Conservation (phyloP, 768 basidiomycete species). For the Termitomyces heimii region DNA sequence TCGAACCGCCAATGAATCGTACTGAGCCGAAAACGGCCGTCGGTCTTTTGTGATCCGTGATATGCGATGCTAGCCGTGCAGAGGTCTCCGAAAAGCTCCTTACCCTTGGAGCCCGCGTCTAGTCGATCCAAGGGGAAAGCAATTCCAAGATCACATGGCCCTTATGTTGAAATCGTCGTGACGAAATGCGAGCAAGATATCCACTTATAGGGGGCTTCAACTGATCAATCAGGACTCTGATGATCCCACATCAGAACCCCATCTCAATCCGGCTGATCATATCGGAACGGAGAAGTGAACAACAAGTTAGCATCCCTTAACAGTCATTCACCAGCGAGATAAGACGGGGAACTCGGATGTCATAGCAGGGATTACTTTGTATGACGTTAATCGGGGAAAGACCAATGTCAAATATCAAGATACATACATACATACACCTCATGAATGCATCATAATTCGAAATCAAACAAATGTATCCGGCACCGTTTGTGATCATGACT, state of each 20-base stretch:
- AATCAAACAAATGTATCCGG: constrained; percentile 37
- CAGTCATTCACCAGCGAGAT: neutral
- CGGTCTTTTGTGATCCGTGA: too few species aligned
- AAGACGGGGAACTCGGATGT: neutral
- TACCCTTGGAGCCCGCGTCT: too few species aligned
- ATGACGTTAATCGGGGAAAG: neutral
- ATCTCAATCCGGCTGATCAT: neutral
- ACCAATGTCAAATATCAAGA: neutral
- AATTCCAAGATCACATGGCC: too few species aligned
- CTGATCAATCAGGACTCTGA: neutral
- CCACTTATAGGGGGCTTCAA: too few species aligned
- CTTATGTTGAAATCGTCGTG: neutral
- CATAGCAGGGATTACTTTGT: neutral
- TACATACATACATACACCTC: neutral
- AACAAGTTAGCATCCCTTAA: too few species aligned
- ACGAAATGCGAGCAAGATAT: too few species aligned
- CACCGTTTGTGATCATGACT: constrained; percentile 25
- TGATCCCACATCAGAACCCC: neutral
- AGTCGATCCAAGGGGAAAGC: too few species aligned
- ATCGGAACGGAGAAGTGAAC: neutral
- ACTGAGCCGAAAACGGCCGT: too few species aligned
- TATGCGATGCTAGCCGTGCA: too few species aligned
- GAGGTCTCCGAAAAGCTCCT: too few species aligned
- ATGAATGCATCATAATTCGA: constrained; percentile 6
- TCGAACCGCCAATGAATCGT: too few species aligned